phyloP scores from a whole-genome alignment of 208 protist species.

The Spongospora subterranea region DNA sequence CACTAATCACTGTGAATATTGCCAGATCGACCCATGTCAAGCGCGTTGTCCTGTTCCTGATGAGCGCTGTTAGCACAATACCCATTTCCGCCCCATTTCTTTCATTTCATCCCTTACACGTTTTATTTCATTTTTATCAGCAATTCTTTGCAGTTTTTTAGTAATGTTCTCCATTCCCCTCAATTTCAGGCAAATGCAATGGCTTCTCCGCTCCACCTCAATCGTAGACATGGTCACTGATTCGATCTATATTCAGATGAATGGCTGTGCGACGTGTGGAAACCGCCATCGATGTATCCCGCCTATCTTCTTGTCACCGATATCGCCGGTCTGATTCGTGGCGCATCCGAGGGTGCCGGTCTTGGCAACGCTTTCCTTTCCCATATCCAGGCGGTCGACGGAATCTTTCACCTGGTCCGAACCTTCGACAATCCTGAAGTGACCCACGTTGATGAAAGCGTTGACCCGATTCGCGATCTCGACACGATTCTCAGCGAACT shows the following conservation, averaged over 20 bases:
- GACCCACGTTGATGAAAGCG: slow-evolving; percentile 68
- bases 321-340: slow-evolving; percentile 72
- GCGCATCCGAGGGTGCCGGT: slow-evolving; percentile 65
- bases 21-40: slow-evolving; percentile 61
- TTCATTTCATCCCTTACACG: neutral
- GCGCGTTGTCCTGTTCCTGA: slow-evolving; percentile 62
- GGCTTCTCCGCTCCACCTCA: too few species aligned
- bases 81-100: neutral
- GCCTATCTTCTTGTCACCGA: slow-evolving; percentile 63
- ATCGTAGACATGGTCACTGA: too few species aligned
- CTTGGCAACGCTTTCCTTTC: slow-evolving; percentile 70
- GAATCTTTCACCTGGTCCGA: slow-evolving; percentile 70
- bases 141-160: too few species aligned
- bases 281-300: slow-evolving; percentile 14
- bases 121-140: too few species aligned
- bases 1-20: neutral
- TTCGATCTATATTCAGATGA: slow-evolving; percentile 15
- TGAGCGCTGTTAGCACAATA: slow-evolving; percentile 48
- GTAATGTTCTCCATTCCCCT: too few species aligned
- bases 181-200: too few species aligned
- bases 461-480: slow-evolving; percentile 71
- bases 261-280: slow-evolving; percentile 43
- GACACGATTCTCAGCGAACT: slow-evolving; percentile 69
- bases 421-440: slow-evolving; percentile 65
- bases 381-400: slow-evolving; percentile 71